A percentile compares a stretch with the other conserved stretches of the same genome.
These are phyloP conservation scores for Murraya paniculata DNA, from an alignment of 345 rosid species.

Conservation along the genomic window DNA sequence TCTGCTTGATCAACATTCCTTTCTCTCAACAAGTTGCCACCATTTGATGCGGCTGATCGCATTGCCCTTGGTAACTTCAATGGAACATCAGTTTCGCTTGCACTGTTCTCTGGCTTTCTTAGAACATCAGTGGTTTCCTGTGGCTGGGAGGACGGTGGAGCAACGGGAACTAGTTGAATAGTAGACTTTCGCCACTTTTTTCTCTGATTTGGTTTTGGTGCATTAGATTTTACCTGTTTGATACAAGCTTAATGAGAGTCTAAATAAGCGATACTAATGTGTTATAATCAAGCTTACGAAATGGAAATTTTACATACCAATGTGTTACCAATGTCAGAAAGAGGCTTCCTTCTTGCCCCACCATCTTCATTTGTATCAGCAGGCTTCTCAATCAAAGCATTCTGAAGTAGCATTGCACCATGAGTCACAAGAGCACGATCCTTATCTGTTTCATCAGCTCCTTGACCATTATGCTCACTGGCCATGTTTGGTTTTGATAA, in stretches of 20 bases:
- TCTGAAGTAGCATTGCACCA: constrained; percentile 80
- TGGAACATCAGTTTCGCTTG: constrained; percentile 38
- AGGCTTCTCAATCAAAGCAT: constrained; percentile 54
- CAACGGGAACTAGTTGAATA: constrained; percentile 73
- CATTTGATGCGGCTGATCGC: constrained; percentile 57
- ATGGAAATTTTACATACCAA: constrained; percentile 31
- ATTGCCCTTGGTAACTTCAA: constrained; percentile 81
- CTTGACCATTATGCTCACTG: constrained; percentile 24
- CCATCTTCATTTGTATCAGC: constrained; percentile 37
- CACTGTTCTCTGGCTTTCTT: constrained; percentile 25
- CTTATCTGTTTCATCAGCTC: constrained; percentile 36
- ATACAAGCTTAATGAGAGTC: not conserved
- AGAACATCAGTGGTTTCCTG: constrained; percentile 27
- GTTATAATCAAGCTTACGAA: not conserved
- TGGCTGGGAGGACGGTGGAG: constrained; percentile 42
- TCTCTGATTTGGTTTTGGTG: constrained; percentile 61
- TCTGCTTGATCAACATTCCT: constrained; percentile 62
- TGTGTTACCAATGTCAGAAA: constrained; percentile 84
- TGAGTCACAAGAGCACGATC: constrained; percentile 54
- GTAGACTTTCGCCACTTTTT: constrained; percentile 73
- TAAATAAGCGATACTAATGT: not conserved
- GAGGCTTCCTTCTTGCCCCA: constrained; percentile 63
- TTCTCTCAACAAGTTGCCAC: constrained; percentile 64
- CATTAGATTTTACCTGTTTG: constrained; percentile 65
- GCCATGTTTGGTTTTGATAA: constrained; percentile 15